Conservation (phyloP, 2,329 filamentous ascomycete genomes). For the Rutstroemia sp. region DNA sequence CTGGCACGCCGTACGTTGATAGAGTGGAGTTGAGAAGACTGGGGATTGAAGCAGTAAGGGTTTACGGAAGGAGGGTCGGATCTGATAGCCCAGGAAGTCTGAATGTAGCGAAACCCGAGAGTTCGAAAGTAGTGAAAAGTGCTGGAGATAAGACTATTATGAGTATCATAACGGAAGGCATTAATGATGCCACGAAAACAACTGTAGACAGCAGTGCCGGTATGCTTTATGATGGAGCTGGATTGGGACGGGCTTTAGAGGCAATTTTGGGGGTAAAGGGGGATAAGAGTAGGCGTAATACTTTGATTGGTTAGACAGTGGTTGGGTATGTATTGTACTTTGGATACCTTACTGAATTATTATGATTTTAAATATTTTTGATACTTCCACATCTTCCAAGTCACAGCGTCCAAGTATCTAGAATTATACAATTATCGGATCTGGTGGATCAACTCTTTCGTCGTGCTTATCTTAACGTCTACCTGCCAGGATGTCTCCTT, state of each 20-base stretch:
- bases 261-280: slow-evolving; percentile 60
- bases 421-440: no score
- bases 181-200: neutral
- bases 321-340: neutral
- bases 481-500: no score
- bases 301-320: slow-evolving; percentile 29
- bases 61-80: slow-evolving; percentile 60
- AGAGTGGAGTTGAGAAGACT: slow-evolving; percentile 51
- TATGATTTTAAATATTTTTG: neutral
- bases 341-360: no score
- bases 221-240: slow-evolving; percentile 68
- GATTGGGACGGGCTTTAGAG: slow-evolving; percentile 66
- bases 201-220: slow-evolving; percentile 34
- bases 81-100: slow-evolving; percentile 31
- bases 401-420: neutral
- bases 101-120: neutral
- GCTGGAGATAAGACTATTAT: neutral
- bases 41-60: slow-evolving; percentile 69
- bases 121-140: neutral
- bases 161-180: neutral
- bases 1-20: slow-evolving; percentile 63
- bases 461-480: no score
- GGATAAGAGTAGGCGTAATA: slow-evolving; percentile 51
- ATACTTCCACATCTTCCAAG: neutral
- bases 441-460: no score